Base-by-base conservation (phyloP, 2,329 filamentous ascomycete species). In the Neopestalotiopsis sp. region DNA sequence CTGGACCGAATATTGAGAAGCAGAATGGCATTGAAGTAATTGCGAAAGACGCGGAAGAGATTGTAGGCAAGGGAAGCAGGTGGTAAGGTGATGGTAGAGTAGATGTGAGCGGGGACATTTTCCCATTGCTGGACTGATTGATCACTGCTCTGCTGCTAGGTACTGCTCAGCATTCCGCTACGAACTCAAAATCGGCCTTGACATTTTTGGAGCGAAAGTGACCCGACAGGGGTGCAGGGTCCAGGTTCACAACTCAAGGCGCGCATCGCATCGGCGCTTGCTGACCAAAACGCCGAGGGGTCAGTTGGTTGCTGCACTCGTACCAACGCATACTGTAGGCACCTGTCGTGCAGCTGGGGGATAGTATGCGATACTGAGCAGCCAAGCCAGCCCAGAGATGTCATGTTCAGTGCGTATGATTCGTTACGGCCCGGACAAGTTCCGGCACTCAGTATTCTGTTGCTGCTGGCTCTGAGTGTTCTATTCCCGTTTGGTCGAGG, bases 101-200 rank as follows among this genome's bases (percentile, higher is more conserved):
- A 66, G 45, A 40, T 57, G 20, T 58, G 49, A 66, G 64, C 64
- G 64, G 64, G 64, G 64, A 66, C 64, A 65, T 65, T 66, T 66
- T 66, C 49, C 52, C 64, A 38, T 34, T 57, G 62, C 38, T 49
- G 59, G 7, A 38, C 30, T 38, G 10, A 14, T 45, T 49, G 59
- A 28, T 42, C 59, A 34, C 57, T 59, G 57, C 57, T 30, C 30
- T 59, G 57, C 57, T 59, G 45, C 45, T 49, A n/a, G n/a, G n/a
- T n/a, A 17, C 13, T 52, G 45, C 45, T 52, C 45, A 52, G 45
- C 45, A 17, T 52, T 52, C 45, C 45, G 45, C 45, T 52, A n/a
- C 40, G 38, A 64, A 64, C 61, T 49, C 61, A 49, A 64, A 64
- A 64, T 64, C 61, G 61, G 17, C 59, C 59, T 62, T 38, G 59